Base-by-base conservation (phyloP, 495 filamentous ascomycete genomes). In the Hypoxylon fuscum region DNA sequence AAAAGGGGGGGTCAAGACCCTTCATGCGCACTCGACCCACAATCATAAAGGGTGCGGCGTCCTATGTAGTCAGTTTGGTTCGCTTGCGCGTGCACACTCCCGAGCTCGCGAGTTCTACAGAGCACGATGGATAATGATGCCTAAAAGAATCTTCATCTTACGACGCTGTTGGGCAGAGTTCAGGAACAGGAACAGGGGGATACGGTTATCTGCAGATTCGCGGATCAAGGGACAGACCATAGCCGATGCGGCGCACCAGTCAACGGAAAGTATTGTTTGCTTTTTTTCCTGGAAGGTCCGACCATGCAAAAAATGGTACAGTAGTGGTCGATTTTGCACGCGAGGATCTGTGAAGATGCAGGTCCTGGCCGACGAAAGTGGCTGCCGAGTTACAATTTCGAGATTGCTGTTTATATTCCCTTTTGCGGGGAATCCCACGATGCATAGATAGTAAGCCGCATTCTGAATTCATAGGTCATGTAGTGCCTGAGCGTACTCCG, bases 221-320 rank as follows among this genome's bases (percentile, higher is more conserved):
- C 69, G 69, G 69, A 68, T 65, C 63, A 60, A 66, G 66, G 66
- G 62, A 66, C 59, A 65, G 69, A 42, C 63, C 63, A 62, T 60
- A 72, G 69, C 69, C 69, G 69, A 72, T 64, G 66, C 66, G 56
- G 69, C 62, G 68, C 62, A 66, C 62, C 62, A 66, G 55, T 42
- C 44, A 69, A 63, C 62, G 66, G 45, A 65, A 54, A 53, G 57
- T 58, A 63, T 58, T 62, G 54, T 62, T 67, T 67, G 58, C 52
- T 63, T 62, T 62, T 64, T 58, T 58, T 64, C 53, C 45, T 59
- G 43, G 49, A 51, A 63, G 37, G 37, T 38, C 55, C 64, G 49
- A 59, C 59, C 64, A 68, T 68, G 64, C 64, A 68, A 62, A 68
- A 25, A 68, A 68, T 68, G 50, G 54, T 51, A 68, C 64, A 56